Percentiles rank a stretch among this genome's conserved stretches.
phyloP scores from a whole-genome alignment of 192 early-diverging fungal genomes.

The Funneliformis mosseae region DNA sequence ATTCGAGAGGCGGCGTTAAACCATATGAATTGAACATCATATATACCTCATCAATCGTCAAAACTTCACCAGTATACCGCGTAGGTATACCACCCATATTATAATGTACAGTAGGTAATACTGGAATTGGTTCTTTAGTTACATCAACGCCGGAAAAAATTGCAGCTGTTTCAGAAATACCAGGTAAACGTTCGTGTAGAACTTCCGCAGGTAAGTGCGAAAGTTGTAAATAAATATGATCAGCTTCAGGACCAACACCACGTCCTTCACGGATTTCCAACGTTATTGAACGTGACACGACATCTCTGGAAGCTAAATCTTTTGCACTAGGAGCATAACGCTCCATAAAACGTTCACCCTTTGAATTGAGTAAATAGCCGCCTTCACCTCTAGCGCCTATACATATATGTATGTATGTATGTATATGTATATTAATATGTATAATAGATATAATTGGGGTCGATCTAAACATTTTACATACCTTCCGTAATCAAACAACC shows the following conservation, averaged over 20 bases:
- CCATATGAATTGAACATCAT: background rate
- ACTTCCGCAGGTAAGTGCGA: conserved; percentile 92
- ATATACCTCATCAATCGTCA: conserved; percentile 61
- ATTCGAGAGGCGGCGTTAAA: background rate
- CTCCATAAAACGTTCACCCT: conserved; percentile 99
- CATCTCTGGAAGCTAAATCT: conserved; percentile 98
- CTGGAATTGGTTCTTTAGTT: conserved; percentile 99
- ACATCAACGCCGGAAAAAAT: conserved; percentile 99
- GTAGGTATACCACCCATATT: conserved; percentile 99
- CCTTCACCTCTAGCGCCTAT: conserved; percentile 90
- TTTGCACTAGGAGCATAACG: conserved; percentile 98
- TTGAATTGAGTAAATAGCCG: conserved; percentile 92
- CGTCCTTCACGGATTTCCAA: conserved; percentile 97
- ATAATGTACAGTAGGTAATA: conserved; percentile 98
- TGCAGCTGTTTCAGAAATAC: conserved; percentile 98
- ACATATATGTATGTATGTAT: background rate
- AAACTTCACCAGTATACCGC: conserved; percentile 94
- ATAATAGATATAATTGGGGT: background rate
- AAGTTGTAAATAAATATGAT: conserved; percentile 96
- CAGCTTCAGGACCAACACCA: conserved; percentile 93
- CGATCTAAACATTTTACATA: background rate
- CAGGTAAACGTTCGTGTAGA: conserved; percentile 90
- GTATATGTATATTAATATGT: background rate
- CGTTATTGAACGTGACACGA: conserved; percentile 98
- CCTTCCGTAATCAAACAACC: conserved; percentile 98